These are phyloP conservation scores for Hymenoscyphus repandus DNA, from an alignment of 2,329 filamentous ascomycete genomes.

Conservation along the genomic window DNA sequence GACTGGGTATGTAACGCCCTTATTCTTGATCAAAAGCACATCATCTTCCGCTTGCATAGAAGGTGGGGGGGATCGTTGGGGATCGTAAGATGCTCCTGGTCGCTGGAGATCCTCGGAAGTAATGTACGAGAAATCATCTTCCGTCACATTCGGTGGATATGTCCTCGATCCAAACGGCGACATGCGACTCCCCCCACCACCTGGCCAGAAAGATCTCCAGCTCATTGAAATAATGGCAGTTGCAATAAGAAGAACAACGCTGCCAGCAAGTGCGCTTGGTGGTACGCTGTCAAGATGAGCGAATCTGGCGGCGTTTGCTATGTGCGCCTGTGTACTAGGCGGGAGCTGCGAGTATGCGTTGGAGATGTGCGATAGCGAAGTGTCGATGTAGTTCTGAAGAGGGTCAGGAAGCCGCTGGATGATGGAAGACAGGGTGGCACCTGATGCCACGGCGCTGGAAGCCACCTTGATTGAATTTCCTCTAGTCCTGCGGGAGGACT, in stretches of 20 bases:
- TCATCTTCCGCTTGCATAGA: slow-evolving; percentile 55
- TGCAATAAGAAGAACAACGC: slow-evolving; percentile 22
- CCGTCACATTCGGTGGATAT: slow-evolving; percentile 58
- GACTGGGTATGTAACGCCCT: slow-evolving; percentile 59
- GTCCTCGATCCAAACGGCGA: slow-evolving; percentile 30
- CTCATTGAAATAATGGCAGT: slow-evolving; percentile 30
- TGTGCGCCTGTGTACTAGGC: slow-evolving; percentile 22
- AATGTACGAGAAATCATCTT: slow-evolving; percentile 77
- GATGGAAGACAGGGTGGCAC: slow-evolving; percentile 50
- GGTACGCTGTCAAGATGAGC: slow-evolving; percentile 27
- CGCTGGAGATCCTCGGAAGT: slow-evolving; percentile 67
- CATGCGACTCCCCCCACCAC: slow-evolving; percentile 21
- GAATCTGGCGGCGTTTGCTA: slow-evolving; percentile 24
- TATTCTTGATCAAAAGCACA: slow-evolving; percentile 64
- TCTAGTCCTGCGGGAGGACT: slow-evolving; percentile 15
- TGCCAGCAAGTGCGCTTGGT: slow-evolving; percentile 23
- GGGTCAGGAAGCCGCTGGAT: slow-evolving; percentile 48
- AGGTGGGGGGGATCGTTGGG: slow-evolving; percentile 34
- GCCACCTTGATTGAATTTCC: slow-evolving; percentile 31
- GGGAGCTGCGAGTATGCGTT: slow-evolving; percentile 35
- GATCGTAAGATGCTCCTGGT: slow-evolving; percentile 39
- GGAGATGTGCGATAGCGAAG: slow-evolving; percentile 44
- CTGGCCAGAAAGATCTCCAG: slow-evolving; percentile 30
- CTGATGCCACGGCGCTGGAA: slow-evolving; percentile 48
- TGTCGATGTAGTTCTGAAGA: slow-evolving; percentile 50